A percentile compares a stretch with the other conserved stretches of the same genome.
Conservation (phyloP, 2,329 filamentous ascomycete genomes). For the Xylaria sp. region DNA sequence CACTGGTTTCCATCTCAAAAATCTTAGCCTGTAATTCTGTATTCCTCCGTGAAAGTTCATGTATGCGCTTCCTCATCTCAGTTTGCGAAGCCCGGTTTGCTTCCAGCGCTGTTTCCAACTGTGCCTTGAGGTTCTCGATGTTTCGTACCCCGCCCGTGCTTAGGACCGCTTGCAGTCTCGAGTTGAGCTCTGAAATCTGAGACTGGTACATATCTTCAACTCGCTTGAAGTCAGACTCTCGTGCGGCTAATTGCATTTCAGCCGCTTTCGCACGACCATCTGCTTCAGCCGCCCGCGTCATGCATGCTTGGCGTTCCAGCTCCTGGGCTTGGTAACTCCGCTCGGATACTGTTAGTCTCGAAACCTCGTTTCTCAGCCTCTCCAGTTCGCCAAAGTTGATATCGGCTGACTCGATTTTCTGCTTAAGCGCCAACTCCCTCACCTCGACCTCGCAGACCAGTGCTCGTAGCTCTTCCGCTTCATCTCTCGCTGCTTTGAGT, state of each 20-base stretch:
- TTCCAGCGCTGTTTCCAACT: constrained; percentile 59
- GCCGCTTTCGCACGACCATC: constrained; percentile 69
- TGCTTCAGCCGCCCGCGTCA: constrained; percentile 68
- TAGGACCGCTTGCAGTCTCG: constrained; percentile 56
- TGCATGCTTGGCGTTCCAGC: constrained; percentile 66
- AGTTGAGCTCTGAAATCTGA: constrained; percentile 61
- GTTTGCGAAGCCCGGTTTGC: constrained; percentile 65
- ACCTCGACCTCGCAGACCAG: constrained; percentile 77
- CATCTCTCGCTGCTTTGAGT: constrained; percentile 66
- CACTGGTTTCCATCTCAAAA: constrained; percentile 58
- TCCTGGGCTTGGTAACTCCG: constrained; percentile 73
- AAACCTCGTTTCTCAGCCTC: constrained; percentile 67
- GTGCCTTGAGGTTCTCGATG: constrained; percentile 51
- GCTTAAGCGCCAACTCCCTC: constrained; percentile 71
- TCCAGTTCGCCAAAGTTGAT: constrained; percentile 70
- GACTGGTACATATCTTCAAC: constrained; percentile 58
- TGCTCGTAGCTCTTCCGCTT: constrained; percentile 72
- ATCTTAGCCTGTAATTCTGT: constrained; percentile 62
- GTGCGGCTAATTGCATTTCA: constrained; percentile 65
- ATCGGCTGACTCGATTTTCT: constrained; percentile 72
- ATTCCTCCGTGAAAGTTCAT: constrained; percentile 63
- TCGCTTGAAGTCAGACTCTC: constrained; percentile 60
- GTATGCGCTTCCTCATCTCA: constrained; percentile 65
- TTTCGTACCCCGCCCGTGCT: constrained; percentile 46
- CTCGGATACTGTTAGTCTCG: constrained; percentile 69